Conservation (phyloP, 768 basidiomycete species). For the Suillus clintonianus region DNA sequence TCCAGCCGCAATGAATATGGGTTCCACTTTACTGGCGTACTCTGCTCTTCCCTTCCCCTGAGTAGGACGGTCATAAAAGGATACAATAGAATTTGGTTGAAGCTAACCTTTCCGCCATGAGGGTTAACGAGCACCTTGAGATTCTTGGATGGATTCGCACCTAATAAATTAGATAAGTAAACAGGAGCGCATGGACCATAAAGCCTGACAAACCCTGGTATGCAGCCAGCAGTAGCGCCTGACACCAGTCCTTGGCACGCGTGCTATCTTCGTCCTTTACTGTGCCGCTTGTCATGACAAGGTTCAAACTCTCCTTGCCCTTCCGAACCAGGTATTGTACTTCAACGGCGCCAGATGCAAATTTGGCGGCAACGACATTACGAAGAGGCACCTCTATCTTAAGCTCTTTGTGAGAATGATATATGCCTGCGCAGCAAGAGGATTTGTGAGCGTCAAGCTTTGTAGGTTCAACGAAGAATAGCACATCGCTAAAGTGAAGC, state of each 20-base stretch:
- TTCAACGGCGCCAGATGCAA: conserved; percentile 40
- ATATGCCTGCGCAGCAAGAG: conserved; percentile 11
- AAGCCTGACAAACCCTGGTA: conserved; percentile 52
- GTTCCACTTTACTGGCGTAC: conserved; percentile 63
- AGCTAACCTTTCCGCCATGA: conserved; percentile 69
- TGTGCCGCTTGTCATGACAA: conserved; percentile 43
- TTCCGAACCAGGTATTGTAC: conserved; percentile 54
- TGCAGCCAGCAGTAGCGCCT: conserved; percentile 52
- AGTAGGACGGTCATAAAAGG: conserved; percentile 2
- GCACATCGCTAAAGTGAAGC: conserved; percentile 29
- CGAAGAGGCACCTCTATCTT: conserved; percentile 39
- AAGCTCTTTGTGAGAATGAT: conserved; percentile 4
- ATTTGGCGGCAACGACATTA: conserved; percentile 57
- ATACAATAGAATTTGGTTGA: neutral
- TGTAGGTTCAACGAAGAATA: conserved; percentile 27
- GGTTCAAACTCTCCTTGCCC: conserved; percentile 40
- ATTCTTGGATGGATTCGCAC: conserved; percentile 52
- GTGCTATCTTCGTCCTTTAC: conserved; percentile 36
- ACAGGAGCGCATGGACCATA: neutral
- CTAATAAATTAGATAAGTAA: conserved; percentile 29
- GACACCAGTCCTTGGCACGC: conserved; percentile 52
- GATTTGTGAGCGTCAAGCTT: neutral
- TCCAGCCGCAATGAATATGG: conserved; percentile 67
- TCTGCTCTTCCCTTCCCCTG: conserved; percentile 64
- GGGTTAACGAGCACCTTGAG: conserved; percentile 81